A percentile compares a stretch with the other conserved stretches of the same genome.
phyloP scores from a whole-genome alignment of 1,139 yeast species.

The Yamadazyma diospyri region DNA sequence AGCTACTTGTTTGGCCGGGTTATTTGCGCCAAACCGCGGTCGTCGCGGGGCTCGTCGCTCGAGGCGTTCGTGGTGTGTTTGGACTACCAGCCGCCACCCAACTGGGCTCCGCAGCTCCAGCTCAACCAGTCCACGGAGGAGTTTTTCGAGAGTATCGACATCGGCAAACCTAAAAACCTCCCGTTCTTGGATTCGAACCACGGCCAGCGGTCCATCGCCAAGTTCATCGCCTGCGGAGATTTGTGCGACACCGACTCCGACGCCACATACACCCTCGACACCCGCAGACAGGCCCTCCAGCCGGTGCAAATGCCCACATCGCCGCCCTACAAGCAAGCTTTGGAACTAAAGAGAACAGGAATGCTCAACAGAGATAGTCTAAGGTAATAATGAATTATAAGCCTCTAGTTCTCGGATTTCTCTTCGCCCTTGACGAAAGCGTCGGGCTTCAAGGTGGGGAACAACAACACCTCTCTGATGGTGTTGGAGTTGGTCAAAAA shows the following conservation, averaged over 20 bases:
- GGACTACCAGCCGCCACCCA: slow-evolving; percentile 75
- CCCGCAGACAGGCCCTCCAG: slow-evolving; percentile 52
- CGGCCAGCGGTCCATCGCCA: slow-evolving; percentile 75
- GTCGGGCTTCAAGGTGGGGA: slow-evolving; percentile 99
- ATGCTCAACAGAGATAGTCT: slow-evolving; percentile 2
- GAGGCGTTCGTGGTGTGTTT: slow-evolving; percentile 93
- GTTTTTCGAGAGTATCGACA: slow-evolving; percentile 64
- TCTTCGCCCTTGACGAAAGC: slow-evolving; percentile 43
- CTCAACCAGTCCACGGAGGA: slow-evolving; percentile 69
- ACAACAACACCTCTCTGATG: slow-evolving; percentile 93
- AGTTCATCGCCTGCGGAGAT: slow-evolving; percentile 93
- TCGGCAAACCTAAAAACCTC: slow-evolving; percentile 51
- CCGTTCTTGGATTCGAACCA: slow-evolving; percentile 39
- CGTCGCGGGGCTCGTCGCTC: slow-evolving; percentile 88
- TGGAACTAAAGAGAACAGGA: slow-evolving; percentile 68
- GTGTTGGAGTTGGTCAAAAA: slow-evolving; percentile 95
- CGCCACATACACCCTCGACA: slow-evolving; percentile 79
- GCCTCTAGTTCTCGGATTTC: slow-evolving; percentile 15
- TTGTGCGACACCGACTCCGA: slow-evolving; percentile 84
- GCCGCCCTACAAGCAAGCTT: slow-evolving; percentile 90
- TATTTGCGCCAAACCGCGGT: slow-evolving; percentile 91
- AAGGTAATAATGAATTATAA: slow-evolving; percentile 1
- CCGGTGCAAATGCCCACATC: slow-evolving; percentile 96
- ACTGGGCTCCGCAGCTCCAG: slow-evolving; percentile 72
- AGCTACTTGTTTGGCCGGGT: slow-evolving; percentile 82